Conservation (phyloP, 768 basidiomycete genomes). For the Russula abietina region DNA sequence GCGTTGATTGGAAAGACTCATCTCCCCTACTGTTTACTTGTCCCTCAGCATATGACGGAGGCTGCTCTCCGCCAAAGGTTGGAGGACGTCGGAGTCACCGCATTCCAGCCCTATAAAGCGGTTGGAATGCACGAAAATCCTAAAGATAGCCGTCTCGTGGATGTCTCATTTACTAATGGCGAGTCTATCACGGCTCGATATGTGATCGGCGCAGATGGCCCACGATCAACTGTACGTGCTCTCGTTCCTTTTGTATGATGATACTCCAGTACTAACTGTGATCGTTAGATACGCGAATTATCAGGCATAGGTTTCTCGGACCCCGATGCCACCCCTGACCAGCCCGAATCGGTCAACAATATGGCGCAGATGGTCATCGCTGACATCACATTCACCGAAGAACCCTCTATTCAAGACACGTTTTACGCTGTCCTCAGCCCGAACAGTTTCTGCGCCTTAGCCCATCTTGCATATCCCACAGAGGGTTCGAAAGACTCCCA, state of each 20-base stretch:
- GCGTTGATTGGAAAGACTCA: constrained; percentile 38
- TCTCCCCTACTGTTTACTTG: constrained; percentile 39
- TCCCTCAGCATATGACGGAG: constrained; percentile 44
- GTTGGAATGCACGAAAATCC: constrained; percentile 34
- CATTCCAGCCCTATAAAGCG: constrained; percentile 38
- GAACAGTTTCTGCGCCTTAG: constrained; percentile 33
- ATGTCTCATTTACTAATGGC: constrained; percentile 46
- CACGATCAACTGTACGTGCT: constrained; percentile 39
- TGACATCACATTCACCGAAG: constrained; percentile 37
- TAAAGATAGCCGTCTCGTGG: constrained; percentile 30
- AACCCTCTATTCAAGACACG: background rate
- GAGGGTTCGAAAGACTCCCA: constrained; percentile 23
- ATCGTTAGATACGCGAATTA: constrained; percentile 37
- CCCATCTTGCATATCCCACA: constrained; percentile 35
- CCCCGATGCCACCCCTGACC: constrained; percentile 32
- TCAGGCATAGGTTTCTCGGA: constrained; percentile 41
- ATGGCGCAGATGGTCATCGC: constrained; percentile 42
- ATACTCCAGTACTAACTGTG: constrained; percentile 5
- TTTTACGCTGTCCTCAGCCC: constrained; percentile 29
- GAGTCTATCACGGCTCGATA: constrained; percentile 40
- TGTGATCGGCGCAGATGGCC: constrained; percentile 49
- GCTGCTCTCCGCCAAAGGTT: constrained; percentile 35
- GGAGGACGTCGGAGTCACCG: constrained; percentile 30
- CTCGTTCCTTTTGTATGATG: background rate
- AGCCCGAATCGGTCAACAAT: constrained; percentile 28